Evolutionary conservation across 2,329 filamentous ascomycete species (phyloP).

Genomic region (Graphilbum fragrans): DNA sequence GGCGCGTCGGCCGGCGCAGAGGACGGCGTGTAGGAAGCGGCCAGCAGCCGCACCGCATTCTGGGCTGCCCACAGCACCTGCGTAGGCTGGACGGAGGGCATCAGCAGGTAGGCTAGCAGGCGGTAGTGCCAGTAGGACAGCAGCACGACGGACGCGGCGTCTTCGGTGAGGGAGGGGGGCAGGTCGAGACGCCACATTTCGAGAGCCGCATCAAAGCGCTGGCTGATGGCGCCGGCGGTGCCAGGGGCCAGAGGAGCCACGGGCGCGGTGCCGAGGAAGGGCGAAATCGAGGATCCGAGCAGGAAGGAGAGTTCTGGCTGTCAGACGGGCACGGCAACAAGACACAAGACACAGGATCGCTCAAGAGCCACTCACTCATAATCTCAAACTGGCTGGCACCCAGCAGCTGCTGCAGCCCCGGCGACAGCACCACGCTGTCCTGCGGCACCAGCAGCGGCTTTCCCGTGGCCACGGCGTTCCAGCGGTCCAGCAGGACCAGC

Average conservation of each 20-base stretch:
- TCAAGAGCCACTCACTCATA: constrained; percentile 39
- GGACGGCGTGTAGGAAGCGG: constrained; percentile 20
- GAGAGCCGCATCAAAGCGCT: constrained; percentile 42
- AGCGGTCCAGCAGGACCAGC: constrained; percentile 58
- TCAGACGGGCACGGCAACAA: neutral
- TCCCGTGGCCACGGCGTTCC: constrained; percentile 57
- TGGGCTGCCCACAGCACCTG: constrained; percentile 49
- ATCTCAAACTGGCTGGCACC: constrained; percentile 54
- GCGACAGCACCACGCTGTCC: constrained; percentile 44
- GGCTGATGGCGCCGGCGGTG: constrained; percentile 29
- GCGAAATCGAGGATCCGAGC: constrained; percentile 32
- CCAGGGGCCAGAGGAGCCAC: constrained; percentile 27
- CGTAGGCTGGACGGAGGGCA: constrained; percentile 38
- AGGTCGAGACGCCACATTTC: constrained; percentile 56
- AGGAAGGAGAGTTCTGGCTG: constrained; percentile 13
- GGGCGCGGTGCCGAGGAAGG: constrained; percentile 18
- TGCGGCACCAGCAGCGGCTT: constrained; percentile 52
- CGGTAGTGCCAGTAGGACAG: constrained; percentile 60
- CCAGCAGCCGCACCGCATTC: constrained; percentile 46
- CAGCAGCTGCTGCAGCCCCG: constrained; percentile 46
- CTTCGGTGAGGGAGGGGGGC: constrained; percentile 40
- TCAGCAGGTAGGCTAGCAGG: constrained; percentile 49
- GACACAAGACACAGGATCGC: neutral
- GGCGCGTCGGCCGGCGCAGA: neutral
- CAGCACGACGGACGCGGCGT: constrained; percentile 43